Conservation (phyloP, 768 basidiomycete genomes). For the Rhodosporidiobolus odoratus region DNA sequence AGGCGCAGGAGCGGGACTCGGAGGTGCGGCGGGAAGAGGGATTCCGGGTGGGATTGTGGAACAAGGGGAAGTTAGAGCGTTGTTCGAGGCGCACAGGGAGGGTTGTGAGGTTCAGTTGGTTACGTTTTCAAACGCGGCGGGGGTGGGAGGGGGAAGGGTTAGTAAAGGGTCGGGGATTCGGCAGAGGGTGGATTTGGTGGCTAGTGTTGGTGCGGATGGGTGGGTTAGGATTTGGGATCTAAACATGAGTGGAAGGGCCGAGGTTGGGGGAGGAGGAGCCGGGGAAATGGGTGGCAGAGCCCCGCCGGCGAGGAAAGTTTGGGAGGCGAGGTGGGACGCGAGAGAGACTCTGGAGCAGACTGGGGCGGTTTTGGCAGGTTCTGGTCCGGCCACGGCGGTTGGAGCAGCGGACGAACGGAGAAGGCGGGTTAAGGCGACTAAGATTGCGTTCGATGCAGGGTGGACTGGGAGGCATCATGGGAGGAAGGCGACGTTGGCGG, state of each 20-base stretch:
- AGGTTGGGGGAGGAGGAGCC: neutral
- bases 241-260: constrained; percentile 2
- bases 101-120: constrained; percentile 1
- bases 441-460: constrained; percentile 28
- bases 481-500: constrained; percentile 1
- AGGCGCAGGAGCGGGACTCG: neutral
- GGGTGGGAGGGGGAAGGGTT: neutral
- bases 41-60: neutral
- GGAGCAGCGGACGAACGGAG: no score
- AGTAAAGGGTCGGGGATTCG: neutral
- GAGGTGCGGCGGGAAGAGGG: constrained; percentile 9
- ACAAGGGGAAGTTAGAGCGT: constrained; percentile 9
- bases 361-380: no score
- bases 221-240: constrained; percentile 2
- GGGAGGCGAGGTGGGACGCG: constrained; percentile 25
- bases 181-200: constrained; percentile 5
- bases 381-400: no score
- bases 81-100: constrained; percentile 11
- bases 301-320: constrained; percentile 14
- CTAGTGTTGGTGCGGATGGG: constrained; percentile 9
- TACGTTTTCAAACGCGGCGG: constrained; percentile 17
- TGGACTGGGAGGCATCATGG: constrained; percentile 15
- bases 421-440: constrained; percentile 1
- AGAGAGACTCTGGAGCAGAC: no score
- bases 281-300: neutral